A percentile compares a stretch with the other conserved stretches of the same genome.
Evolutionary conservation across 192 early-diverging fungal genomes (phyloP).

Genomic region (Phycomyces nitens): DNA sequence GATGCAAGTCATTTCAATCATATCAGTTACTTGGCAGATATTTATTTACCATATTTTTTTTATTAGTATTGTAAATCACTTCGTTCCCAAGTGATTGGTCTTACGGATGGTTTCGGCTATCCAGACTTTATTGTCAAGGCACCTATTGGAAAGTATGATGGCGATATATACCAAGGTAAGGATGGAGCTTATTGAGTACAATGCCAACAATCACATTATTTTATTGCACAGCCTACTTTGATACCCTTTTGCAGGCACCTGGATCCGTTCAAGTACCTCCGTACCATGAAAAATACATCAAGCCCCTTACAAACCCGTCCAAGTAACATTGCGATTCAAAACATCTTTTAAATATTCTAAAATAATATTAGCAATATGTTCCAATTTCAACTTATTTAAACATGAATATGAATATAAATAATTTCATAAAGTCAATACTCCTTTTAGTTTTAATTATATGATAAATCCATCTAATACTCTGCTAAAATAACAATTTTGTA

Average conservation of each 20-base stretch:
- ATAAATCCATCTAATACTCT: too few species aligned
- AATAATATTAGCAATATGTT: too few species aligned
- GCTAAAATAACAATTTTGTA: too few species aligned
- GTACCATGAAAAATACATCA: slow-evolving; percentile 39
- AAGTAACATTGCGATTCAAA: too few species aligned
- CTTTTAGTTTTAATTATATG: too few species aligned
- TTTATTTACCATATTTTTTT: not conserved
- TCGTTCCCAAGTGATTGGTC: slow-evolving; percentile 47
- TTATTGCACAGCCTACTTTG: slow-evolving; percentile 31
- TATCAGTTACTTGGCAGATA: not conserved
- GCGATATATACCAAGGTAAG: slow-evolving; percentile 53
- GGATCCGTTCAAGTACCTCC: slow-evolving; percentile 33
- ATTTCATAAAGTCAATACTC: too few species aligned
- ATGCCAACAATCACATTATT: too few species aligned
- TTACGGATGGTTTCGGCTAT: slow-evolving; percentile 52
- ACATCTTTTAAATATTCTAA: too few species aligned
- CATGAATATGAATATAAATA: too few species aligned
- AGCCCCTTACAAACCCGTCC: slow-evolving; percentile 35
- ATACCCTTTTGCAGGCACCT: slow-evolving; percentile 34
- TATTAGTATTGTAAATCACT: slow-evolving; percentile 15
- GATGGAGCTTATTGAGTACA: slow-evolving; percentile 2
- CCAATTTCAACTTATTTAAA: too few species aligned
- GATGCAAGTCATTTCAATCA: slow-evolving; percentile 6
- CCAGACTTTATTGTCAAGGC: slow-evolving; percentile 58
- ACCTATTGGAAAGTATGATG: slow-evolving; percentile 57